These are phyloP conservation scores for Taphrina pruni DNA, from an alignment of 1,139 yeast genomes.

Conservation along the genomic window DNA sequence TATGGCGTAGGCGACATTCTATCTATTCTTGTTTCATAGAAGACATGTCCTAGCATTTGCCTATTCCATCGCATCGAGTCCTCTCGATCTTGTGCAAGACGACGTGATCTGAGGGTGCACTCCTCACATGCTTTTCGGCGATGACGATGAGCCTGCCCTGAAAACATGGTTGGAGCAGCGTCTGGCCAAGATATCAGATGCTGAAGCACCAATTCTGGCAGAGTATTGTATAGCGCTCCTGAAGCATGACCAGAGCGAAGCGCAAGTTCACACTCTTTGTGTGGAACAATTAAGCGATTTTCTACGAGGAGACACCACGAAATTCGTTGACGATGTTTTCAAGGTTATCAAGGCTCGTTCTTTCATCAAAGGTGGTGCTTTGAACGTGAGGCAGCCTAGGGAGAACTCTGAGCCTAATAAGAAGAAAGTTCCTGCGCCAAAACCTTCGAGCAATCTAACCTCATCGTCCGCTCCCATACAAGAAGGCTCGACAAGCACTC, in stretches of 20 bases:
- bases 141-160: constrained; percentile 46
- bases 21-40: background rate
- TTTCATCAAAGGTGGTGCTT: constrained; percentile 22
- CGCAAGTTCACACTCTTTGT: constrained; percentile 51
- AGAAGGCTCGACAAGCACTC: background rate
- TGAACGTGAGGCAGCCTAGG: constrained; percentile 12
- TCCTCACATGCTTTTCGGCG: constrained; percentile 23
- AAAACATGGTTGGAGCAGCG: constrained; percentile 53
- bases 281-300: constrained; percentile 54
- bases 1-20: constrained; percentile 5
- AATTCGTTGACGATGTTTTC: constrained; percentile 51
- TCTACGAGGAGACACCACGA: constrained; percentile 46
- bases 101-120: no score
- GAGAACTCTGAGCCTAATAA: background rate
- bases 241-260: constrained; percentile 53
- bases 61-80: no score
- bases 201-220: constrained; percentile 56
- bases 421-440: background rate
- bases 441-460: background rate
- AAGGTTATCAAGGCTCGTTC: constrained; percentile 46
- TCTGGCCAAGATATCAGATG: constrained; percentile 52
- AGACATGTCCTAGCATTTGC: no score
- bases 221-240: constrained; percentile 58
- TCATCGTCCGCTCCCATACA: background rate
- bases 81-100: no score